A percentile compares a stretch with the other conserved stretches of the same genome.
Conservation (phyloP, 1,284 basidiomycete species). For the Kalmanozyma brasiliensis region DNA sequence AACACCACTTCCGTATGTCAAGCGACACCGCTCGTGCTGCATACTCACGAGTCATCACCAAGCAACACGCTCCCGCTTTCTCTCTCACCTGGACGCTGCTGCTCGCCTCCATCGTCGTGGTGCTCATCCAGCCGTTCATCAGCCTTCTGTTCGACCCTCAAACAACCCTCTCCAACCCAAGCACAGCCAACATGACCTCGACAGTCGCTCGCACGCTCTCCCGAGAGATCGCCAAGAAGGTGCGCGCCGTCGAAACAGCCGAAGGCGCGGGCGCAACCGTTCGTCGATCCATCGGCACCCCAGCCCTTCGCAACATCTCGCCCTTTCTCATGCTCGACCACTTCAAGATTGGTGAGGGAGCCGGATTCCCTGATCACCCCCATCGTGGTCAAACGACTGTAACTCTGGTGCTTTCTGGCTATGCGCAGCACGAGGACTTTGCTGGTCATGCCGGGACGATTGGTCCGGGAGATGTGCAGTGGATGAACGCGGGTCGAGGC, state of each 20-base stretch:
- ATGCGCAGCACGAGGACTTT: conserved; percentile 87
- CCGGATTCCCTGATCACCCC: conserved; percentile 78
- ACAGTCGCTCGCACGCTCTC: conserved; percentile 69
- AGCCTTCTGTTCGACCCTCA: background rate
- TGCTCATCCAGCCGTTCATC: conserved; percentile 9
- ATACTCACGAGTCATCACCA: background rate
- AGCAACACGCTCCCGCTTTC: background rate
- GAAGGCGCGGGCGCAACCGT: conserved; percentile 91
- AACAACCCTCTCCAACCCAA: no score
- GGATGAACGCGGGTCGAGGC: conserved; percentile 55
- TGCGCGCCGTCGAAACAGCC: conserved; percentile 80
- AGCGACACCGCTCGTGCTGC: background rate
- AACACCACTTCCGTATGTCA: conserved; percentile 2
- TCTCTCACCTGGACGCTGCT: conserved; percentile 1
- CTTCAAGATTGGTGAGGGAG: conserved; percentile 71
- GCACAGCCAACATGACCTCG: conserved; percentile 6
- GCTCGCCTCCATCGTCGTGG: background rate
- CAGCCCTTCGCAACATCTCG: conserved; percentile 79
- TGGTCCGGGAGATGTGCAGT: conserved; percentile 73
- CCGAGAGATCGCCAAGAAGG: conserved; percentile 78
- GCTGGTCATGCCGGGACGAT: conserved; percentile 79
- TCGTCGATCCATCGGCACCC: conserved; percentile 86
- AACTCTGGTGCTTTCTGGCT: conserved; percentile 89
- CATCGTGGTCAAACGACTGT: conserved; percentile 72
- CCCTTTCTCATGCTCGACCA: conserved; percentile 81